A percentile compares a stretch with the other conserved stretches of the same genome.
These are phyloP conservation scores for Suillus subaureus DNA, from an alignment of 768 basidiomycete genomes.

Conservation along the genomic window DNA sequence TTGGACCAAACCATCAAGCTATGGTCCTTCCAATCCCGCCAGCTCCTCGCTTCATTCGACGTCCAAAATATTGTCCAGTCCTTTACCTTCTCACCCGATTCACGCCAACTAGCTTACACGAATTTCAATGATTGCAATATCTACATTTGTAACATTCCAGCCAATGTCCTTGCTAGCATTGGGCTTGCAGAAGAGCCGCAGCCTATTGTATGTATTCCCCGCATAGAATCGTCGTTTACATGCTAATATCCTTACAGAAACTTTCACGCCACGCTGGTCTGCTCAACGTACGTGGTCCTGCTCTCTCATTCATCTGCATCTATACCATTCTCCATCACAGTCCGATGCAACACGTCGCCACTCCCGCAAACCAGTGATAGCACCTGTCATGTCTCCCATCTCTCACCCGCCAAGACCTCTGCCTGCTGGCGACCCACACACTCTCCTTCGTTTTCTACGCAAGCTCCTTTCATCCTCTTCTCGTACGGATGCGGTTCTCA, in stretches of 20 bases:
- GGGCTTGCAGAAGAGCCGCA: neutral
- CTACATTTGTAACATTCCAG: neutral
- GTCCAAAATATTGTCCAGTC: fast-evolving
- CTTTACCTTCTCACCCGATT: neutral
- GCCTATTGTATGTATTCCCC: neutral
- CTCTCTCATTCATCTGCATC: too few relatives aligned
- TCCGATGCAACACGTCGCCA: too few relatives aligned
- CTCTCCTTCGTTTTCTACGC: neutral
- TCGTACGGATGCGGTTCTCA: neutral
- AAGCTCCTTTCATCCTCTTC: neutral
- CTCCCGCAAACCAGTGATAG: too few relatives aligned
- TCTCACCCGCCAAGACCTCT: neutral
- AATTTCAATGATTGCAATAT: neutral
- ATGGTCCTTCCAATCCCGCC: neutral
- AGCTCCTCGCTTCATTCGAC: neutral
- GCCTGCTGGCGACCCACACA: neutral
- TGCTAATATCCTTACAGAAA: neutral
- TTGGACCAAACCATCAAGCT: neutral
- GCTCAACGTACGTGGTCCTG: too few relatives aligned
- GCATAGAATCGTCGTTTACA: neutral
- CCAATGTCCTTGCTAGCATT: neutral
- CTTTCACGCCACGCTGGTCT: too few relatives aligned
- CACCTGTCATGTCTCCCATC: neutral
- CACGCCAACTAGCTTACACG: neutral
- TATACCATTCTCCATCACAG: too few relatives aligned